Evolutionary conservation across 2,329 filamentous ascomycete genomes (phyloP), one percentile per base, ranked within the genome.

Genomic region (Cytospora piceae): DNA sequence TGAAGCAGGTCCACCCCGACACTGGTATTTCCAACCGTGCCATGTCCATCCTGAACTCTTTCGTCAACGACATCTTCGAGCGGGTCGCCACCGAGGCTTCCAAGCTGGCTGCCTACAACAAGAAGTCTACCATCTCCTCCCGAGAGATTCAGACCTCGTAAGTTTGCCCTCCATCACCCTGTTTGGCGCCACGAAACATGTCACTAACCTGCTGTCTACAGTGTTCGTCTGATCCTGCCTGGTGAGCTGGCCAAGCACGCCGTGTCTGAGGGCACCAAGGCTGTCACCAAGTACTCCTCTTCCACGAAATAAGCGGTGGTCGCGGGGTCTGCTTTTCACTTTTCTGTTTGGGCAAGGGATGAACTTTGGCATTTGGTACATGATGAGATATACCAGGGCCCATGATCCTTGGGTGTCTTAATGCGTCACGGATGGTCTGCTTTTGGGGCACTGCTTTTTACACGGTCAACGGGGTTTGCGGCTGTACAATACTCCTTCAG

Each of bases 61-160:
- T 99, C 78, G 95, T 99, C 86, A 99, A 98, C 80, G 93, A 99
- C 77, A 99, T 99, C 80, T 99, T 99, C 81, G 95, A 99, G 90
- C 94, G 95, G 75, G 94, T 99, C 74, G 95, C 95, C 71, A 97
- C 95, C 67, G 95, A 99, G 84, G 95, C 95, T 61, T 97, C 93
- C 79, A 99, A 99, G 90, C 90, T 99, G 69, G 95, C 95, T 74
- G 95, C 95, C 71, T 99, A 99, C 88, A 99, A 99, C 91, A 99
- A 98, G 91, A 99, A 99, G 88, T 98, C 94, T 60, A 99, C 95
- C 79, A 99, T 99, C 83, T 98, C 94, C 63, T 98, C 95, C 73
- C 91, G 95, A 77, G 95, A 99, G 85, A 99, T 99, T 79, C 95
- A 99, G 88, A 99, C 95, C 74, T 97, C 95, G 81, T 89, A 81